phyloP scores from a whole-genome alignment of 352 stramenopile genomes.

The Aphanomyces euteiches region DNA sequence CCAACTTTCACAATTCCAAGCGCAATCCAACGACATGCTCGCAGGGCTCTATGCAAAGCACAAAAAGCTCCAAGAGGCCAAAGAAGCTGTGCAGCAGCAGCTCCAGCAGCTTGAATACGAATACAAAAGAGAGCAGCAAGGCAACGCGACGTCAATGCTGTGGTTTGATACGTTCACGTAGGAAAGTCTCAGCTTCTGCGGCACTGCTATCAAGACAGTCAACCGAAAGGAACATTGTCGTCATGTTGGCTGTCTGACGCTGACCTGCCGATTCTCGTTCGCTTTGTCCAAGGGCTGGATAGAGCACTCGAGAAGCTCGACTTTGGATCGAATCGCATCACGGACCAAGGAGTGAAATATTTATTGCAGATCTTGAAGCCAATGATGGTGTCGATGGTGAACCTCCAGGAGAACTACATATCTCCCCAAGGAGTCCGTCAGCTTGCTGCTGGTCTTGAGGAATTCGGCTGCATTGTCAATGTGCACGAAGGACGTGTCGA shows the following conservation, averaged over 20 bases:
- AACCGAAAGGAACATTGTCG: slow-evolving; percentile 20
- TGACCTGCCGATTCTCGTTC: slow-evolving; percentile 45
- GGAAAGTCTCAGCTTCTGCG: slow-evolving; percentile 19
- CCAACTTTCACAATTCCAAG: slow-evolving; percentile 44
- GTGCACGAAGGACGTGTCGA: slow-evolving; percentile 42
- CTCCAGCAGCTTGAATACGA: slow-evolving; percentile 44
- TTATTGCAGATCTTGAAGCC: slow-evolving; percentile 40
- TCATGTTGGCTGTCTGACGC: slow-evolving; percentile 52
- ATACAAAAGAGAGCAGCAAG: slow-evolving; percentile 40
- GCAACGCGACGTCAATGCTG: slow-evolving; percentile 40
- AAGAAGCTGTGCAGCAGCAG: slow-evolving; percentile 38
- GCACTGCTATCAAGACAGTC: too few relatives aligned
- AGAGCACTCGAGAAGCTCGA: slow-evolving; percentile 41
- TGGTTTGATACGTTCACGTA: not conserved
- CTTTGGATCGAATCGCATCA: slow-evolving; percentile 57
- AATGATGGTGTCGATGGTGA: slow-evolving; percentile 41
- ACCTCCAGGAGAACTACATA: slow-evolving; percentile 69
- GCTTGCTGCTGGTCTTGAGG: slow-evolving; percentile 50
- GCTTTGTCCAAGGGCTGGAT: slow-evolving; percentile 38
- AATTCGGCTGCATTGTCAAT: slow-evolving; percentile 39
- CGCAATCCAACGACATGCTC: slow-evolving; percentile 39
- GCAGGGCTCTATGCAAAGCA: slow-evolving; percentile 43
- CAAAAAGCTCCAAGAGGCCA: slow-evolving; percentile 39
- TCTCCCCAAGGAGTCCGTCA: slow-evolving; percentile 57
- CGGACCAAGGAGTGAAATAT: slow-evolving; percentile 42